Evolutionary conservation across 116 monocot species (phyloP).

Genomic region (Thalassia testudinum): DNA sequence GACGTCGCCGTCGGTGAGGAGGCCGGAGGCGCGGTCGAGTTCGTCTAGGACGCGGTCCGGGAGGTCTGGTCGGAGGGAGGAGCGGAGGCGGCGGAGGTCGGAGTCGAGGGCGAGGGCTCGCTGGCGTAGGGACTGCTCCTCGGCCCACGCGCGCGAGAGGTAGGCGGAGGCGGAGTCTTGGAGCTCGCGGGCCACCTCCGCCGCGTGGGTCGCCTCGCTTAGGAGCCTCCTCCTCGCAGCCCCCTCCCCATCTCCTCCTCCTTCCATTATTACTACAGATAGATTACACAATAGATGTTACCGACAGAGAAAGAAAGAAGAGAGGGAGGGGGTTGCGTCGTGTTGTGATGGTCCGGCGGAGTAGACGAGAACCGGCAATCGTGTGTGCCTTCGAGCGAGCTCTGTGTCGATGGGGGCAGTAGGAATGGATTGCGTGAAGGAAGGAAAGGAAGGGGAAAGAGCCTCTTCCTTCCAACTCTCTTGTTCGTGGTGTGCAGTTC

Average conservation of each 20-base stretch:
- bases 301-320: neutral
- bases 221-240: constrained; percentile 6
- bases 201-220: constrained; percentile 36
- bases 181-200: constrained; percentile 58
- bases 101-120: constrained; percentile 57
- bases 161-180: constrained; percentile 63
- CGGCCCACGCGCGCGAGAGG: constrained; percentile 43
- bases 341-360: neutral
- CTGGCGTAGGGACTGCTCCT: constrained; percentile 65
- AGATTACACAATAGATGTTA: no score
- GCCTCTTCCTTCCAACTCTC: no score
- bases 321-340: neutral
- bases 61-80: constrained; percentile 6
- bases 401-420: neutral
- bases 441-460: neutral
- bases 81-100: constrained; percentile 41
- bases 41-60: constrained; percentile 51
- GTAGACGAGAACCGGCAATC: neutral
- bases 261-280: neutral
- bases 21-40: constrained; percentile 33
- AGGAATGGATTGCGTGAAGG: neutral
- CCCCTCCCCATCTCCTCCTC: neutral
- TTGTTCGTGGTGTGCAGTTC: no score
- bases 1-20: constrained; percentile 59
- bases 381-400: neutral